A percentile compares a stretch with the other conserved stretches of the same genome.
Conservation (phyloP, 225 moss, liverwort and hornwort genomes). For the Sphagnum contortum region DNA sequence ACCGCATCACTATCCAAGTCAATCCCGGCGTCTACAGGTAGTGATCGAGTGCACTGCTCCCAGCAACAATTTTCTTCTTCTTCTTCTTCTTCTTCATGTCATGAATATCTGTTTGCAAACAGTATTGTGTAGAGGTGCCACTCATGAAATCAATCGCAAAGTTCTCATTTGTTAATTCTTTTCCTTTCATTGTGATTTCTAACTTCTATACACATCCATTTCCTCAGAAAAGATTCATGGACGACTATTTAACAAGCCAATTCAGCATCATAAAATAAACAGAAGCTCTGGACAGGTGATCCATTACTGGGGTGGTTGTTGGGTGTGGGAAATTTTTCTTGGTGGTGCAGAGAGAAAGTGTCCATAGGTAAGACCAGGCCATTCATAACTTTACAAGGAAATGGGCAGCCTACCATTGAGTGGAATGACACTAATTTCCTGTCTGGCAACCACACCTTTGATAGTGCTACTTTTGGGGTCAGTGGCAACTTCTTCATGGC, state of each 20-base stretch:
- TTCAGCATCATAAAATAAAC: too few relatives aligned
- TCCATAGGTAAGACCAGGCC: conserved; percentile 28
- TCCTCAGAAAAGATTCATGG: too few relatives aligned
- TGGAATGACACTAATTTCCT: conserved; percentile 33
- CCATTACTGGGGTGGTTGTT: background rate
- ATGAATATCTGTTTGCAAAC: too few relatives aligned
- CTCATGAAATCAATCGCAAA: too few relatives aligned
- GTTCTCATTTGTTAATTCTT: too few relatives aligned
- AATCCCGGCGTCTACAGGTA: conserved; percentile 18
- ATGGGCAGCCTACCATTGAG: conserved; percentile 30
- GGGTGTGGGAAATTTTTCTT: background rate
- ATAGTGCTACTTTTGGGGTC: conserved; percentile 46
- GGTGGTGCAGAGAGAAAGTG: conserved; percentile 29
- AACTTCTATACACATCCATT: too few relatives aligned
- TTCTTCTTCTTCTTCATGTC: too few relatives aligned
- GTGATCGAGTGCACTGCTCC: background rate
- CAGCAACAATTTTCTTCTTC: too few relatives aligned
- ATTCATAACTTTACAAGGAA: conserved; percentile 37
- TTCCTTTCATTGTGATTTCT: too few relatives aligned
- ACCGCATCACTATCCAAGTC: conserved; percentile 11
- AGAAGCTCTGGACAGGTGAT: too few relatives aligned
- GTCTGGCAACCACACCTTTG: conserved; percentile 36
- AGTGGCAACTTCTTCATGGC: conserved; percentile 34
- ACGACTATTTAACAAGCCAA: too few relatives aligned
- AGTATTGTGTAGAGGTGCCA: too few relatives aligned